These are phyloP conservation scores for Porcisia hertigi DNA, from an alignment of 208 protist genomes.

Conservation along the genomic window DNA sequence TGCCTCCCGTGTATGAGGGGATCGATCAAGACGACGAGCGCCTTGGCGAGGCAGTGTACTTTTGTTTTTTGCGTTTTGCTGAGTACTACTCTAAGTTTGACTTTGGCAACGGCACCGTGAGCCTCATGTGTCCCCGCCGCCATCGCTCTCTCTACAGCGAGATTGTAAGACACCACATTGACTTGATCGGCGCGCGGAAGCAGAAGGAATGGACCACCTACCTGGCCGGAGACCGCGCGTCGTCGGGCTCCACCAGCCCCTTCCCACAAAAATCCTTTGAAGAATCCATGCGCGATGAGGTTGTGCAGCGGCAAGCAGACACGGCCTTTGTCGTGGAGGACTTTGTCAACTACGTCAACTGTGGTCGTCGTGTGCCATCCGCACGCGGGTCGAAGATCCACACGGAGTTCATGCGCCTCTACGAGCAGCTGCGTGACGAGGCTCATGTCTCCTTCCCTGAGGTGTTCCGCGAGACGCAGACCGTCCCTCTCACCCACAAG, in stretches of 20 bases:
- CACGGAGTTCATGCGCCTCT: conserved; percentile 61
- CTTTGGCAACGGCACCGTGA: conserved; percentile 79
- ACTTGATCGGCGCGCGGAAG: conserved; percentile 47
- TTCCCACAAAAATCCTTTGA: conserved; percentile 63
- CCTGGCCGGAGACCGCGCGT: conserved; percentile 20
- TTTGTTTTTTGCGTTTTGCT: conserved; percentile 76
- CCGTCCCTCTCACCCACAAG: conserved; percentile 47
- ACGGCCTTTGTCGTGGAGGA: conserved; percentile 86
- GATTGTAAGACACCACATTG: conserved; percentile 62
- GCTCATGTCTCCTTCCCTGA: conserved; percentile 39
- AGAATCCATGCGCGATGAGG: conserved; percentile 61
- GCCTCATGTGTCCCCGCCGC: conserved; percentile 81
- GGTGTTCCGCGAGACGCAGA: conserved; percentile 55
- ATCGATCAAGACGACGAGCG: conserved; percentile 80
- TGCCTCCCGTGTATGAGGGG: conserved; percentile 77
- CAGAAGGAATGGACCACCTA: conserved; percentile 64
- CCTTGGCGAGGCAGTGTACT: conserved; percentile 86
- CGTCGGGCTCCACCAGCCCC: conserved; percentile 22
- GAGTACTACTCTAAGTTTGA: conserved; percentile 91
- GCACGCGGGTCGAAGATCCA: conserved; percentile 50
- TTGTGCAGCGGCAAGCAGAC: conserved; percentile 50
- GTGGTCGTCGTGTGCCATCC: conserved; percentile 63
- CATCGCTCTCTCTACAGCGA: conserved; percentile 71
- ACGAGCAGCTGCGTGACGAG: conserved; percentile 52
- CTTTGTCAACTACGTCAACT: conserved; percentile 91